Conservation (phyloP, 495 filamentous ascomycete genomes). For the Talaromyces thailandensis region DNA sequence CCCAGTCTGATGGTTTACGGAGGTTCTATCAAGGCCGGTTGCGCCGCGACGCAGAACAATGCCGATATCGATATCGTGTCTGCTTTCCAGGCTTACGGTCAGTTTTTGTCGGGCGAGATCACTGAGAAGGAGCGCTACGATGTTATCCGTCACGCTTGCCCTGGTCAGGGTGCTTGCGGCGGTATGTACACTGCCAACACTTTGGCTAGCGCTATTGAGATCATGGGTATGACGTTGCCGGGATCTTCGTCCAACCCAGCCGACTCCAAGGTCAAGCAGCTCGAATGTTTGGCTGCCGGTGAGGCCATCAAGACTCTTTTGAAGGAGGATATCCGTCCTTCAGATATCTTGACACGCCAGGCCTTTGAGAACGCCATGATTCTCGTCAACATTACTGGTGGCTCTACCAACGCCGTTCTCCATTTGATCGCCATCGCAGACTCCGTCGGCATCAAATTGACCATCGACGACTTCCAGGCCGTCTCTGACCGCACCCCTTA, state of each 20-base stretch:
- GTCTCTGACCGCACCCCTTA: conserved; percentile 88
- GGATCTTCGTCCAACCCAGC: conserved; percentile 91
- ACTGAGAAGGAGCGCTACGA: conserved; percentile 84
- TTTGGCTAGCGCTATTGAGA: conserved; percentile 95
- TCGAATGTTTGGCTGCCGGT: conserved; percentile 79
- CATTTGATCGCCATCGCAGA: conserved; percentile 96
- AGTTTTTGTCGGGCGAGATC: conserved; percentile 87
- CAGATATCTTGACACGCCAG: conserved; percentile 82
- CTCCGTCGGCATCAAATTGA: conserved; percentile 85
- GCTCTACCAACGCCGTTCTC: conserved; percentile 94
- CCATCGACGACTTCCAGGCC: conserved; percentile 93
- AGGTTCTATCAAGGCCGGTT: conserved; percentile 88
- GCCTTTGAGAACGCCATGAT: conserved; percentile 98
- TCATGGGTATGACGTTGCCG: conserved; percentile 90
- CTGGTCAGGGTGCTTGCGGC: conserved; percentile 87
- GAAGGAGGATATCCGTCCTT: conserved; percentile 77
- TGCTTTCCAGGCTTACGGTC: conserved; percentile 96
- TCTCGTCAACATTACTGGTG: conserved; percentile 87
- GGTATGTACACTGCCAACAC: conserved; percentile 99
- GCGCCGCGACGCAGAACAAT: conserved; percentile 59
- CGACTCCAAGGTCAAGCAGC: conserved; percentile 72
- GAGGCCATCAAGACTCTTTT: conserved; percentile 80
- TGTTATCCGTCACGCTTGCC: conserved; percentile 91
- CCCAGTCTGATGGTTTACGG: conserved; percentile 97
- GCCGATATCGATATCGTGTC: conserved; percentile 88